These are phyloP conservation scores for Penicillium griseofulvum DNA, from an alignment of 2,329 filamentous ascomycete genomes.

Conservation along the genomic window DNA sequence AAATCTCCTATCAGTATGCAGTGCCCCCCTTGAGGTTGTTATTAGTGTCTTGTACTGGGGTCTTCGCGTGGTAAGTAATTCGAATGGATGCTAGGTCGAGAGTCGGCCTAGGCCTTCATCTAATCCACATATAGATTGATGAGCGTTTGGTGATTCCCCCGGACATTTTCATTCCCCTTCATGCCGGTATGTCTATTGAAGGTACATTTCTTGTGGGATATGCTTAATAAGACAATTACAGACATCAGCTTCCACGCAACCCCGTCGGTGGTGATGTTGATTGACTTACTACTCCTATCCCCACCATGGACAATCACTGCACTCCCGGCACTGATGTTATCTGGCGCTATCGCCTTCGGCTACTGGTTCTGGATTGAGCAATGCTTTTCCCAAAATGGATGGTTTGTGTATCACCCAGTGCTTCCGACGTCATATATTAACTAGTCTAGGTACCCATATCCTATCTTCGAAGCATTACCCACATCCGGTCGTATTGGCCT, in stretches of 20 bases:
- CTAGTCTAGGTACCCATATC: constrained; percentile 72
- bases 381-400: constrained; percentile 59
- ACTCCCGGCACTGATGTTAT: constrained; percentile 51
- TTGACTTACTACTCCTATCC: constrained; percentile 58
- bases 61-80: constrained; percentile 47
- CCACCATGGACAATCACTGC: constrained; percentile 60
- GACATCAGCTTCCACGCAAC: constrained; percentile 52
- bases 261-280: constrained; percentile 53
- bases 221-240: constrained; percentile 11
- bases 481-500: constrained; percentile 65
- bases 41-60: constrained; percentile 63
- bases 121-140: constrained; percentile 36
- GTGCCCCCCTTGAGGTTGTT: constrained; percentile 59
- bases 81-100: not conserved
- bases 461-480: constrained; percentile 69
- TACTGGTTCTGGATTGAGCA: constrained; percentile 66
- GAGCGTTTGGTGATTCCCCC: constrained; percentile 51
- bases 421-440: not conserved
- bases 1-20: constrained; percentile 57
- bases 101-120: not conserved
- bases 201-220: constrained; percentile 22
- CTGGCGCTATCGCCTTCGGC: constrained; percentile 52
- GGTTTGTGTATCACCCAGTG: constrained; percentile 42
- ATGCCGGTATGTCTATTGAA: constrained; percentile 34
- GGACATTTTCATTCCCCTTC: constrained; percentile 36